Conservation (phyloP, 1,139 yeast species). For the Scheffersomyces segobiensis region DNA sequence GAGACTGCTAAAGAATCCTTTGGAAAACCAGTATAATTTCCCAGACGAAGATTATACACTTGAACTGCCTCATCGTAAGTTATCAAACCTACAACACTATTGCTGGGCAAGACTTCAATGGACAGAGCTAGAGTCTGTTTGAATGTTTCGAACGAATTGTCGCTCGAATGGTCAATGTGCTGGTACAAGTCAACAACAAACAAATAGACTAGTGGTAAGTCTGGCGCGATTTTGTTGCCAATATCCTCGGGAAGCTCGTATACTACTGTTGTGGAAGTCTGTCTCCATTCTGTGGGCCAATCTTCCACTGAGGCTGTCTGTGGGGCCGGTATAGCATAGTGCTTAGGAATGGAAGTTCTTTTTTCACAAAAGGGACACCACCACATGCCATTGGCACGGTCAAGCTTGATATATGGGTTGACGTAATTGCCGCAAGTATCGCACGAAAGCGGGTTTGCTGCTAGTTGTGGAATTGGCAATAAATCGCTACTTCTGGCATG, state of each 20-base stretch:
- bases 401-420: conserved; percentile 32
- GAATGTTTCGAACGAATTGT: conserved; percentile 19
- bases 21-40: not conserved
- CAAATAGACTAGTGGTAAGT: conserved; percentile 15
- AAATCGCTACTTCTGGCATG: conserved; percentile 6
- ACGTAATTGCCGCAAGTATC: conserved; percentile 27
- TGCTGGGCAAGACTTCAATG: conserved; percentile 21
- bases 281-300: conserved; percentile 31
- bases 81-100: conserved; percentile 25
- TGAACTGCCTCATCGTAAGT: conserved; percentile 31
- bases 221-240: conserved; percentile 7
- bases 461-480: conserved; percentile 3
- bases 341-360: conserved; percentile 22
- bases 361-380: conserved; percentile 41
- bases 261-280: conserved; percentile 25
- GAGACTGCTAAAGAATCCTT: not conserved
- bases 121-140: conserved; percentile 16
- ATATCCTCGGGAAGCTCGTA: conserved; percentile 29
- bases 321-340: conserved; percentile 17
- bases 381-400: conserved; percentile 36
- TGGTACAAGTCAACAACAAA: conserved; percentile 34
- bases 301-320: conserved; percentile 13
- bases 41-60: conserved; percentile 19
- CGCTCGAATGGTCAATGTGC: conserved; percentile 24
- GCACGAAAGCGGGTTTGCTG: conserved; percentile 21